These are phyloP conservation scores for Phycomyces blakesleeanus DNA, from an alignment of 192 early-diverging fungal genomes.

Conservation along the genomic window DNA sequence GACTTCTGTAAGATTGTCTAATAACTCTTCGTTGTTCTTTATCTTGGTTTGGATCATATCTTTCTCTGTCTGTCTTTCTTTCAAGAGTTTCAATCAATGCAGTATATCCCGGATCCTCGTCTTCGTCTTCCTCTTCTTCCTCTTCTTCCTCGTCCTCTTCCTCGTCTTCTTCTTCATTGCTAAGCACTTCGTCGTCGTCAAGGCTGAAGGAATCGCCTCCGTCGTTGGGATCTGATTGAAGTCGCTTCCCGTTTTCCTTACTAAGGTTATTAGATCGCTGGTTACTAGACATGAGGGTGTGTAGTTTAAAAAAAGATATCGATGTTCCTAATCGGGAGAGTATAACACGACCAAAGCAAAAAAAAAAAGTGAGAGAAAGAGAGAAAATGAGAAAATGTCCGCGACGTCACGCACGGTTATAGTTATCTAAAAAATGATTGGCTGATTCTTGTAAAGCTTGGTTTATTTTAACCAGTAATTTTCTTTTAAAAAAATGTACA, in stretches of 20 bases:
- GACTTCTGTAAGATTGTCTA: constrained; percentile 17
- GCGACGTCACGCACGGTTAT: neutral
- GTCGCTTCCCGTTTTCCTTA: neutral
- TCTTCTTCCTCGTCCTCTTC: neutral
- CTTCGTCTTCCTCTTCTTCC: neutral
- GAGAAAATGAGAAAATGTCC: neutral
- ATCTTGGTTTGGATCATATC: constrained; percentile 30
- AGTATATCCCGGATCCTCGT: neutral
- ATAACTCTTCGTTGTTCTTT: constrained; percentile 28
- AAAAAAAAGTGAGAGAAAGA: neutral
- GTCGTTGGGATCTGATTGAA: neutral
- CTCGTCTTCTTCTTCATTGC: neutral
- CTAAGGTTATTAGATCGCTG: too few relatives aligned
- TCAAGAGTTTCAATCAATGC: constrained; percentile 3
- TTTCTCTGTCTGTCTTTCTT: constrained; percentile 8
- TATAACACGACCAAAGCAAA: neutral
- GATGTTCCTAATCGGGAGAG: too few relatives aligned
- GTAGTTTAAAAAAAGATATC: too few relatives aligned
- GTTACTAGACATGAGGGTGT: too few relatives aligned
- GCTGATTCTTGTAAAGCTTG: too few relatives aligned
- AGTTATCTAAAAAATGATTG: too few relatives aligned
- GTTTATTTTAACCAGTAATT: too few relatives aligned
- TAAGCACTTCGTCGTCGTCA: neutral
- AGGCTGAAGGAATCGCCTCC: neutral
- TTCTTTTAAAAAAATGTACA: too few relatives aligned